Base-by-base conservation (phyloP, 129 eudicot species). In the Cynara cardunculus region DNA sequence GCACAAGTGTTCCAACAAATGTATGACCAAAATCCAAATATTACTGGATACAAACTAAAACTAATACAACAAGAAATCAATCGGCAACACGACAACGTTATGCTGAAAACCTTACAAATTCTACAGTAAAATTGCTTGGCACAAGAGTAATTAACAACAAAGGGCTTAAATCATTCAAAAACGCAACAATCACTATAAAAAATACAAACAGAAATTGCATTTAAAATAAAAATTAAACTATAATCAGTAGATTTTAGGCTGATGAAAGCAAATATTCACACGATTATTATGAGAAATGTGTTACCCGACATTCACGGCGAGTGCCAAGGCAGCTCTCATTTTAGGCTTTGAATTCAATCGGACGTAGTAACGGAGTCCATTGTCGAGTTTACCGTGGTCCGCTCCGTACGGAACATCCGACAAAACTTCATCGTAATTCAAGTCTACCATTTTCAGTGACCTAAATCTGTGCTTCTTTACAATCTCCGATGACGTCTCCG, bases 321-420 rank as follows among this genome's bases (percentile, higher is more conserved):
- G 95, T 61, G 97, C 97, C 18, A 94, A 92, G 44, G 98, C 98
- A 26, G 98, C 98, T 75, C 98, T 80, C 97, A 89, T 94, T 84
- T 80, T 88, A 79, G 98, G 98, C 85, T 94, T 94, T 13, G 97
- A 84, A 86, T 89, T 94, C 73, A 81, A 88, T n/a, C 97, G 88
- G 10, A 94, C 98, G 53, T 91, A 94, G 67, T 94, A 94, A 71
- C 79, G 81, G 67, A 94, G 92, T 5, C 98, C 97, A 64, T 94
- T 94, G 4, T 87, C 90, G 74, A 94, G 92, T 66, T 64, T 87
- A 68, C 98, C 97, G 78, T 84, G 88, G 32, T 94, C 88, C 25
- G 88, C 92, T 24, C 93, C 98, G 59, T 73, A 88, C 9, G 98
- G 98, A 65, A 73, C 85, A 59, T 89, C 91, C 16, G 88, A 37